Evolutionary conservation across 139 green algal genomes (phyloP).

Genomic region (Coccomyxa sp.): DNA sequence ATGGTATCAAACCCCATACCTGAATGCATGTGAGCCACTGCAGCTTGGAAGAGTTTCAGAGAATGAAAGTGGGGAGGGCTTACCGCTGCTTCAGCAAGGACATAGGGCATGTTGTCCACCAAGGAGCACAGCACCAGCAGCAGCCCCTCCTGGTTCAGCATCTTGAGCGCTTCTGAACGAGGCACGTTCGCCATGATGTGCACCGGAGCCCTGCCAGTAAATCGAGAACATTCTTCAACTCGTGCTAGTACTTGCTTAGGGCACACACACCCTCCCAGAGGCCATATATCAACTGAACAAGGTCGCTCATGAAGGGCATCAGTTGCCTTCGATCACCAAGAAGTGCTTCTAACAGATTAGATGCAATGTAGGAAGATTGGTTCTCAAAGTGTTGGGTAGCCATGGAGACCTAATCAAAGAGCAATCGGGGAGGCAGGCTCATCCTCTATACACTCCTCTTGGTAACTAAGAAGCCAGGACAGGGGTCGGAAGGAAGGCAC

Average conservation of each 20-base stretch:
- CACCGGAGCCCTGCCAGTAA: background rate
- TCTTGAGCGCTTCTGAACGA: background rate
- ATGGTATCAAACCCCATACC: no score
- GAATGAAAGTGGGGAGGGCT: no score
- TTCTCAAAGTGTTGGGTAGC: no score
- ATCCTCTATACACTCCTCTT: no score
- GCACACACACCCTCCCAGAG: background rate
- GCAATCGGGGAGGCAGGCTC: no score
- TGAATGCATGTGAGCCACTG: no score
- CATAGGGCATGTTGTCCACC: conserved; percentile 16
- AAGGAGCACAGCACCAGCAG: conserved; percentile 9
- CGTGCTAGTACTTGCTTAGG: background rate
- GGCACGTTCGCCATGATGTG: background rate
- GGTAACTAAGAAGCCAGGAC: no score
- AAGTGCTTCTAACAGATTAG: no score
- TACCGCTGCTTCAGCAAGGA: conserved; percentile 10
- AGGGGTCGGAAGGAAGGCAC: no score
- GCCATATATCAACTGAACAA: background rate
- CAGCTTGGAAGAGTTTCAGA: no score
- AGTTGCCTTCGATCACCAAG: background rate
- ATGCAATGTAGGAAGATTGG: no score
- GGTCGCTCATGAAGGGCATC: background rate
- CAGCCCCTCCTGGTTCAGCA: background rate
- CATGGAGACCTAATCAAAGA: no score
- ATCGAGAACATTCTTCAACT: background rate